Evolutionary conservation across 2,329 filamentous ascomycete genomes (phyloP).

Genomic region (Dothistroma septosporum): DNA sequence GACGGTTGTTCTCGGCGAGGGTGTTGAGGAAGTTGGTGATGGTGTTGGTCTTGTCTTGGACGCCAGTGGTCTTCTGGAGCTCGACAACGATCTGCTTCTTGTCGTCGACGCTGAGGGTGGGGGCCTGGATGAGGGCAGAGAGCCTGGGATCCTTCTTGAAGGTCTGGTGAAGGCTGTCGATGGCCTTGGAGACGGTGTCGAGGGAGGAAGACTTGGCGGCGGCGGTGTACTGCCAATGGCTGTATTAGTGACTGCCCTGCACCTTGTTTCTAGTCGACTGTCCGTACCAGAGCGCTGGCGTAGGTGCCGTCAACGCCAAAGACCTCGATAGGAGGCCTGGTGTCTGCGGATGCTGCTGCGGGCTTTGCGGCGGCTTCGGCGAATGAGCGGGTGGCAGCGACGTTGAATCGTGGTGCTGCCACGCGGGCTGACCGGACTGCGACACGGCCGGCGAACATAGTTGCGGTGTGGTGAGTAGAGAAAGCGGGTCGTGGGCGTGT

Average conservation of each 20-base stretch:
- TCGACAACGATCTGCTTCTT: conserved; percentile 83
- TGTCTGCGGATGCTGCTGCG: conserved; percentile 56
- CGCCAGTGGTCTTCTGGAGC: conserved; percentile 76
- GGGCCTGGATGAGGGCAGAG: conserved; percentile 66
- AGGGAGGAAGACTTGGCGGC: conserved; percentile 82
- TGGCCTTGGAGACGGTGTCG: conserved; percentile 77
- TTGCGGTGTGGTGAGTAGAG: conserved; percentile 27
- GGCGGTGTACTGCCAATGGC: conserved; percentile 74
- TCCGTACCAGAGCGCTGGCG: conserved; percentile 90
- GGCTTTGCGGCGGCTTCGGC: conserved; percentile 54
- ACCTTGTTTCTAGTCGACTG: too few relatives aligned
- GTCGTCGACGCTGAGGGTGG: conserved; percentile 72
- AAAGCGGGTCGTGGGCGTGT: conserved; percentile 7
- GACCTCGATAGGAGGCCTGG: conserved; percentile 82
- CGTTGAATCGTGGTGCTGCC: conserved; percentile 55
- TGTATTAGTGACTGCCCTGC: conserved; percentile 8
- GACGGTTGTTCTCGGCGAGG: conserved; percentile 93
- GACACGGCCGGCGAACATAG: conserved; percentile 55
- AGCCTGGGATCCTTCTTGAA: conserved; percentile 84
- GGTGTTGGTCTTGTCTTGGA: conserved; percentile 66
- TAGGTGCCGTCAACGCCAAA: conserved; percentile 98
- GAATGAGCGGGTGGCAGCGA: conserved; percentile 68
- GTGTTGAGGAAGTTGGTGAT: conserved; percentile 91
- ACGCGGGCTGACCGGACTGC: conserved; percentile 56
- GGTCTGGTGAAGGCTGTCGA: conserved; percentile 65